Base-by-base conservation (phyloP, 164 flowering plant species). In the Piper betle region DNA sequence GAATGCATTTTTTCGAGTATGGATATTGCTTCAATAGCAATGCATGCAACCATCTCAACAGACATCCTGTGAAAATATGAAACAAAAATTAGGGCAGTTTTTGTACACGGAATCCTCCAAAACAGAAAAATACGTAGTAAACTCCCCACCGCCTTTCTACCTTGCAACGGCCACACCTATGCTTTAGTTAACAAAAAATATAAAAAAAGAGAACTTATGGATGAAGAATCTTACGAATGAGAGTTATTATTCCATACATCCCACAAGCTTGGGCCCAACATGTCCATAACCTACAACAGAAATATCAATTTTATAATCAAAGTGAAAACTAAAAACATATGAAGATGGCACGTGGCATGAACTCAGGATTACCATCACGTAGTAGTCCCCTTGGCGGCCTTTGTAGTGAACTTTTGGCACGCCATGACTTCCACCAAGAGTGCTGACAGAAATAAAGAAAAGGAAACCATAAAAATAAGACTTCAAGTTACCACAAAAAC, bases 211-310 rank as follows among this genome's bases (percentile, higher is more conserved):
- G 15, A 10, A 42, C 46, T 1, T 1, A 42, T 42, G 7, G 50
- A 10, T 5, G 15, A 46, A 46, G 25, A 43, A 46, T 57, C 67
- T 50, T 38, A 64, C 67, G 61, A 33, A 42, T 64, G 67, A 56
- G 67, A 57, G 52, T 79, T 86, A 63, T 70, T 85, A 73, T 84
- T 89, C 96, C 98, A 93, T 46, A 89, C 94, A 80, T 93, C 97
- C 96, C 97, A 93, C 16, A 93, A 64, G 66, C 96, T 89, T 38
- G 98, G 96, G 12, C 98, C 98, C 72, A 93, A 87, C 80, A 93
- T 87, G 68, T 93, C 98, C 98, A 93, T 93, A 55, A 93, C 98
- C 98, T 93, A 78, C 18, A 70, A 0, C 39, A 8, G 59, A 6
- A 58, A 13, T 13, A 60, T 20, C 15, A 59, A 25, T 46, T 11